Evolutionary conservation across 2,329 filamentous ascomycete species (phyloP).

Genomic region (Fusarium sp.): DNA sequence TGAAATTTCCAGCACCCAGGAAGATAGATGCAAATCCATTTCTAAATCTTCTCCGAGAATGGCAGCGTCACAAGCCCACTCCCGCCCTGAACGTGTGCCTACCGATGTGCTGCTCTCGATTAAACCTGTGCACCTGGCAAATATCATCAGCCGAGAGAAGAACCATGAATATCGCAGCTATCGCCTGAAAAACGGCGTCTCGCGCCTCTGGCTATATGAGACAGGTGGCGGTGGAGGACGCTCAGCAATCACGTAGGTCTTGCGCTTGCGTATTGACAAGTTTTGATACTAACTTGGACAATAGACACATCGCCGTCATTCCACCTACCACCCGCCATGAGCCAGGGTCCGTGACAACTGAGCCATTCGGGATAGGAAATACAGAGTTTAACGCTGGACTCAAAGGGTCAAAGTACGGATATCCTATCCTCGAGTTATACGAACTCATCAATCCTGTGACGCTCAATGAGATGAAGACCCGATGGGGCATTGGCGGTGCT

Average conservation of each 20-base stretch:
- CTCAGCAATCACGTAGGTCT: slow-evolving; percentile 47
- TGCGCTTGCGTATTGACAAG: background rate
- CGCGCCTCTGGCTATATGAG: slow-evolving; percentile 51
- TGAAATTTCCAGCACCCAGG: too few relatives aligned
- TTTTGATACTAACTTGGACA: background rate
- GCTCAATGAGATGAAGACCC: slow-evolving; percentile 45
- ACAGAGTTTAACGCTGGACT: slow-evolving; percentile 50
- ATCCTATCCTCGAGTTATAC: slow-evolving; percentile 49
- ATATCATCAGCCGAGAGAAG: slow-evolving; percentile 45
- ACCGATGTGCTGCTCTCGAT: slow-evolving; percentile 48
- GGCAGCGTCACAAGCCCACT: too few relatives aligned
- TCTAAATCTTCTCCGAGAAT: too few relatives aligned
- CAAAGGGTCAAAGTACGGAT: slow-evolving; percentile 49
- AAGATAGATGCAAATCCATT: too few relatives aligned
- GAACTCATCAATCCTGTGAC: slow-evolving; percentile 43
- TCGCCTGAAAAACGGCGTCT: slow-evolving; percentile 40
- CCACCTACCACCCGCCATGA: slow-evolving; percentile 15
- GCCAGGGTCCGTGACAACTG: slow-evolving; percentile 38
- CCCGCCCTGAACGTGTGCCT: too few relatives aligned
- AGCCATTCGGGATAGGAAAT: slow-evolving; percentile 50
- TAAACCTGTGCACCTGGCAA: slow-evolving; percentile 37
- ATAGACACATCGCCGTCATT: slow-evolving; percentile 34
- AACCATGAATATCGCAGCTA: slow-evolving; percentile 51
- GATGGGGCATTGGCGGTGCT: slow-evolving; percentile 46
- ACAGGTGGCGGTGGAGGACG: slow-evolving; percentile 28